These are phyloP conservation scores for Cryptosporidium xiaoi DNA, from an alignment of 169 alveolate genomes.

Conservation along the genomic window DNA sequence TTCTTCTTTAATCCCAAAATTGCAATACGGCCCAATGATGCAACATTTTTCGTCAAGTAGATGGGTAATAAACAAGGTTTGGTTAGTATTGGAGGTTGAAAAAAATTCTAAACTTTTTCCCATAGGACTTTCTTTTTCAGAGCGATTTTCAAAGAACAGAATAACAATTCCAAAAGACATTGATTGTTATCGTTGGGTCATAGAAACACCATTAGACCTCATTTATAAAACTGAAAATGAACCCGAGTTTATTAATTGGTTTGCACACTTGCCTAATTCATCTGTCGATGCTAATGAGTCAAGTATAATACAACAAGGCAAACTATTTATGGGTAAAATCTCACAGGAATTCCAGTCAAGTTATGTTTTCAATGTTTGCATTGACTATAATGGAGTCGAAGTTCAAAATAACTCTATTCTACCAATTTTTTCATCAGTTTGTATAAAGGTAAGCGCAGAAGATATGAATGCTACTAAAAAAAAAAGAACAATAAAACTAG, in stretches of 20 bases:
- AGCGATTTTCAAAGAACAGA: not conserved
- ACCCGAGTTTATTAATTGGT: conserved; percentile 10
- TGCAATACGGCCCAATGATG: not conserved
- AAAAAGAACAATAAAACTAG: not conserved
- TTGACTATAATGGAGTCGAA: conserved; percentile 22
- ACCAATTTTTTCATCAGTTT: conserved; percentile 10
- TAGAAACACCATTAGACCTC: conserved; percentile 9
- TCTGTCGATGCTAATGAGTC: not conserved
- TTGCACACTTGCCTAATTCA: conserved; percentile 11
- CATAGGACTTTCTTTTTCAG: conserved; percentile 1
- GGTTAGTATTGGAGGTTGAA: conserved; percentile 47
- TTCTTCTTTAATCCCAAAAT: conserved; percentile 19
- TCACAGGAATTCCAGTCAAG: conserved; percentile 25
- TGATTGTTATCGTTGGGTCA: conserved; percentile 54
- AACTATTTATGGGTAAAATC: not conserved
- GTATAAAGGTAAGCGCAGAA: conserved; percentile 12
- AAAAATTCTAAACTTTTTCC: conserved; percentile 43
- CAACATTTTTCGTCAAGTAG: not conserved
- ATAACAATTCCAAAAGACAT: conserved; percentile 13
- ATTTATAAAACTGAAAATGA: not conserved
- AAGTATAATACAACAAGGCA: conserved; percentile 1
- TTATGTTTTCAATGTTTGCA: conserved; percentile 8
- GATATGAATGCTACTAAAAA: not conserved
- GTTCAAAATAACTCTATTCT: conserved; percentile 8
- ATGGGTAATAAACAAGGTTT: conserved; percentile 25